Percentiles rank a stretch among this genome's conserved stretches.
Evolutionary conservation across 768 basidiomycete species (phyloP).

Genomic region (Tephrocybe sp.): DNA sequence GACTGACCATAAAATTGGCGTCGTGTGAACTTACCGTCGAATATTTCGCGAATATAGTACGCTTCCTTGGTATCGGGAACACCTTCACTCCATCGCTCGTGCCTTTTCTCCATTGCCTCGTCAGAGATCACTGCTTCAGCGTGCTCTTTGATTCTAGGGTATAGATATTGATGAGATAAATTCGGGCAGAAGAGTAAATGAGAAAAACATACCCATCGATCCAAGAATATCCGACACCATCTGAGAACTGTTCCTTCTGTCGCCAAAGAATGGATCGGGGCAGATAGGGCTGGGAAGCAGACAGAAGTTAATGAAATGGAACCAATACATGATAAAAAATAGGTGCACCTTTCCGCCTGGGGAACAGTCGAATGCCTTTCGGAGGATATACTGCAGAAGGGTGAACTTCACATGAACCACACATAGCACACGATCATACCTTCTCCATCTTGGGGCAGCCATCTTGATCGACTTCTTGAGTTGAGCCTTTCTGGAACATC

Average conservation of each 20-base stretch:
- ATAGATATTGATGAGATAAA: slow-evolving; percentile 7
- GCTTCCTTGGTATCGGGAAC: slow-evolving; percentile 97
- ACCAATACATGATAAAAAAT: background rate
- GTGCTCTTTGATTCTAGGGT: slow-evolving; percentile 81
- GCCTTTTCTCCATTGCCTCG: slow-evolving; percentile 70
- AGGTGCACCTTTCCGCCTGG: slow-evolving; percentile 67
- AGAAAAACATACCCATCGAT: slow-evolving; percentile 75
- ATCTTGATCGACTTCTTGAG: slow-evolving; percentile 76
- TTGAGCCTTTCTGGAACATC: slow-evolving; percentile 79
- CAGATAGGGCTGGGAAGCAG: slow-evolving; percentile 69
- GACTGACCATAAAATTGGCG: background rate
- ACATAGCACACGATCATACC: slow-evolving; percentile 34
- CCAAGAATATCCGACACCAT: slow-evolving; percentile 98
- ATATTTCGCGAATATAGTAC: slow-evolving; percentile 88
- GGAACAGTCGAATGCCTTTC: slow-evolving; percentile 91
- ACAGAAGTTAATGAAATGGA: slow-evolving; percentile 4
- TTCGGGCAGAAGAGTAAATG: background rate
- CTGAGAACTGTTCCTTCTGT: slow-evolving; percentile 99
- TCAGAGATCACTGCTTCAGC: slow-evolving; percentile 76
- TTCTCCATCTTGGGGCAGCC: slow-evolving; percentile 96
- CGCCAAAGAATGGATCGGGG: slow-evolving; percentile 95
- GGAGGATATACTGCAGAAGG: slow-evolving; percentile 76
- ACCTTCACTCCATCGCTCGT: slow-evolving; percentile 72
- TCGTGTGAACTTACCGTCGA: slow-evolving; percentile 57
- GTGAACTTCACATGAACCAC: background rate